These are phyloP conservation scores for Coemansia aciculifera DNA, from an alignment of 192 early-diverging fungal genomes.

Conservation along the genomic window DNA sequence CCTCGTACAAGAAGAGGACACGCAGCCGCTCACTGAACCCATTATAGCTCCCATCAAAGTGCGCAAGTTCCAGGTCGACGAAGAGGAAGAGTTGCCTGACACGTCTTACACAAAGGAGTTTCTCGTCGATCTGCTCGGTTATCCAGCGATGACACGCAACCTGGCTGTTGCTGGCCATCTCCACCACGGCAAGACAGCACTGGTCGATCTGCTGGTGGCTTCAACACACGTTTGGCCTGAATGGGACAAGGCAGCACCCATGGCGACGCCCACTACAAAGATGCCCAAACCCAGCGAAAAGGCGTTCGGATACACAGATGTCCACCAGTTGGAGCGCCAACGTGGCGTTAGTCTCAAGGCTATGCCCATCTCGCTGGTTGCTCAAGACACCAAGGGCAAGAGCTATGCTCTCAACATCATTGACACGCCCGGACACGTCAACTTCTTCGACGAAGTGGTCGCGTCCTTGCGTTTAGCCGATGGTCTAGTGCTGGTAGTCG, in stretches of 20 bases:
- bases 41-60: slow-evolving; percentile 89
- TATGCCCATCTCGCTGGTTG: slow-evolving; percentile 89
- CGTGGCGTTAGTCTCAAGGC: slow-evolving; percentile 90
- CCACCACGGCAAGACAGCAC: slow-evolving; percentile 95
- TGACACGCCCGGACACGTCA: slow-evolving; percentile 95
- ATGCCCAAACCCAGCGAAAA: slow-evolving; percentile 34
- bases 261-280: slow-evolving; percentile 35
- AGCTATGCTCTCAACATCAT: slow-evolving; percentile 87
- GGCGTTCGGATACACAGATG: slow-evolving; percentile 70
- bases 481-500: slow-evolving; percentile 90
- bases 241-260: slow-evolving; percentile 40
- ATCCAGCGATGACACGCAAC: slow-evolving; percentile 84
- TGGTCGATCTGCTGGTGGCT: slow-evolving; percentile 89
- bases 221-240: slow-evolving; percentile 78
- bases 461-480: slow-evolving; percentile 85
- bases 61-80: slow-evolving; percentile 82
- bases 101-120: slow-evolving; percentile 91
- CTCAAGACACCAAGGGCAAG: slow-evolving; percentile 85
- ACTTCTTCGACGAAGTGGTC: slow-evolving; percentile 92
- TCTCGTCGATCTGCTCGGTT: slow-evolving; percentile 76
- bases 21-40: slow-evolving; percentile 91
- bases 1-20: slow-evolving; percentile 97
- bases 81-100: slow-evolving; percentile 75
- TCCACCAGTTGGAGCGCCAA: slow-evolving; percentile 85
- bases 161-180: slow-evolving; percentile 91